Conservation (phyloP, 1,284 basidiomycete genomes). For the Ustilago shanxiensis region DNA sequence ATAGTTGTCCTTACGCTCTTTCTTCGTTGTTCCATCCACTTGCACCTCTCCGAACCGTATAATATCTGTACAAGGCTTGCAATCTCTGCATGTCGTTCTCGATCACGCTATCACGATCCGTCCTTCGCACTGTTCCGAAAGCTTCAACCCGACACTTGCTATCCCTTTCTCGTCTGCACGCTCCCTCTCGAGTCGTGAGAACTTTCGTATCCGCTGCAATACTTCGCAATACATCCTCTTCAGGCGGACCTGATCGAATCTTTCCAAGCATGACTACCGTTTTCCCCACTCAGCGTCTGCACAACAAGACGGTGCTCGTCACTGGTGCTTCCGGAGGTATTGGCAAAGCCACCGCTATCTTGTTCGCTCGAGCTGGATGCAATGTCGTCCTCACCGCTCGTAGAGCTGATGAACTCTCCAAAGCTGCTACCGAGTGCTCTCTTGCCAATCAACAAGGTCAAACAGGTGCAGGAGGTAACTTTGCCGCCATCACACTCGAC, state of each 20-base stretch:
- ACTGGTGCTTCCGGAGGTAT: slow-evolving; percentile 88
- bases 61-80: neutral
- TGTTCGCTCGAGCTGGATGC: slow-evolving; percentile 69
- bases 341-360: slow-evolving; percentile 72
- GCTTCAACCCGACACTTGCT: slow-evolving; percentile 10
- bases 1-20: neutral
- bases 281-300: slow-evolving; percentile 70
- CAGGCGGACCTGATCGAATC: slow-evolving; percentile 26
- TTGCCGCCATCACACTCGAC: slow-evolving; percentile 60
- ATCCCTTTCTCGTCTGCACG: neutral
- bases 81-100: slow-evolving; percentile 35
- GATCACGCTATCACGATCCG: slow-evolving; percentile 17
- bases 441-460: slow-evolving; percentile 80
- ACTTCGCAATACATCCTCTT: neutral
- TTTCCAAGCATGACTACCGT: slow-evolving; percentile 55
- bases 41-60: neutral
- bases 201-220: slow-evolving; percentile 8
- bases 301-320: slow-evolving; percentile 86
- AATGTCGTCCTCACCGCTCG: slow-evolving; percentile 72
- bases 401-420: slow-evolving; percentile 68
- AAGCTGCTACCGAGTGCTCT: slow-evolving; percentile 73
- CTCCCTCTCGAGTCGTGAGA: slow-evolving; percentile 1
- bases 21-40: neutral
- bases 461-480: slow-evolving; percentile 73
- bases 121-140: slow-evolving; percentile 17